Conservation (phyloP, 495 filamentous ascomycete species). For the Penicillium lagena region DNA sequence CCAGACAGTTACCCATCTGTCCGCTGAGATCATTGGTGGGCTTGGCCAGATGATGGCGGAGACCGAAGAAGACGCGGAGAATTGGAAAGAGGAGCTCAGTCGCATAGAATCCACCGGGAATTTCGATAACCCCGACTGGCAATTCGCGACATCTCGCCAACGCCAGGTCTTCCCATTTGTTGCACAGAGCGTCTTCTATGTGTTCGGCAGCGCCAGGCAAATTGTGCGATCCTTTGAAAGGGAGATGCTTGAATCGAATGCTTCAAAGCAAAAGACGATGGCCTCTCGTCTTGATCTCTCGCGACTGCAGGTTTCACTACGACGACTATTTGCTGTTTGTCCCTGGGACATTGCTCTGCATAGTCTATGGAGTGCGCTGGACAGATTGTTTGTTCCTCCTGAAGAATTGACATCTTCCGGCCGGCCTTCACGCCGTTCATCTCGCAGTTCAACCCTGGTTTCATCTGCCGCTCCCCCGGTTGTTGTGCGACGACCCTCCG, state of each 20-base stretch:
- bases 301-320: conserved; percentile 26
- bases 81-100: conserved; percentile 34
- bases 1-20: conserved; percentile 39
- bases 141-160: conserved; percentile 31
- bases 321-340: conserved; percentile 31
- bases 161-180: conserved; percentile 49
- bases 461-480: conserved; percentile 16
- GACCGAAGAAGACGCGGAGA: conserved; percentile 30
- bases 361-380: conserved; percentile 70
- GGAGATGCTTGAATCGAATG: conserved; percentile 2
- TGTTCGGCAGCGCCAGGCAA: conserved; percentile 59
- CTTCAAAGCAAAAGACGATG: conserved; percentile 1
- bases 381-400: conserved; percentile 60
- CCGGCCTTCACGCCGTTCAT: conserved; percentile 29
- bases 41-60: conserved; percentile 28
- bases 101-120: conserved; percentile 31
- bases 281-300: conserved; percentile 22
- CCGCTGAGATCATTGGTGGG: conserved; percentile 32
- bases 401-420: conserved; percentile 39
- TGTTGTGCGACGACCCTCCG: conserved; percentile 20
- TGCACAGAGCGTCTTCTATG: conserved; percentile 68
- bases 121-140: conserved; percentile 35
- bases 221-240: conserved; percentile 60
- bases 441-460: conserved; percentile 25
- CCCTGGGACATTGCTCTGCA: conserved; percentile 57